These are phyloP conservation scores for Termitomyces bulborhizus DNA, from an alignment of 768 basidiomycete genomes.

Conservation along the genomic window DNA sequence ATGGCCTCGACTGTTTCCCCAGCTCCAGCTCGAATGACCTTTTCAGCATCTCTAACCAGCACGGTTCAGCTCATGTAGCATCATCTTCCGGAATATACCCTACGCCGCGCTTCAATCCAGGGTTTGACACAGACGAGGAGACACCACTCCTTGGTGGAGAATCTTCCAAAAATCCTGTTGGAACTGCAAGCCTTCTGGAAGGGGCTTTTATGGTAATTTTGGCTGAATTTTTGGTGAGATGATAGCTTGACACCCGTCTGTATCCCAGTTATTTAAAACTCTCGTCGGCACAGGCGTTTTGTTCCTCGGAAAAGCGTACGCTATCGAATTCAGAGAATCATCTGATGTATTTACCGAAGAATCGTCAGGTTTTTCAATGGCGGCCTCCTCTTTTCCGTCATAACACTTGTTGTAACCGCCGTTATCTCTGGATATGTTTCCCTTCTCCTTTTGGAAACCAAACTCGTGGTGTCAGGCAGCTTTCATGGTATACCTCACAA, in stretches of 20 bases:
- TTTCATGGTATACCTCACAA: constrained; percentile 65
- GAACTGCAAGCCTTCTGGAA: constrained; percentile 86
- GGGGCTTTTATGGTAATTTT: constrained; percentile 86
- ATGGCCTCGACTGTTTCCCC: background rate
- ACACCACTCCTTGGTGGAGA: constrained; percentile 45
- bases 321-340: background rate
- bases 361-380: constrained; percentile 83
- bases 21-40: background rate
- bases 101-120: background rate
- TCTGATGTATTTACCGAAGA: background rate
- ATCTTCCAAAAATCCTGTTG: constrained; percentile 37
- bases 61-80: background rate
- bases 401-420: constrained; percentile 78
- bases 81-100: background rate
- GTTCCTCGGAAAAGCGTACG: constrained; percentile 92
- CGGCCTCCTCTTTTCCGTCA: constrained; percentile 81
- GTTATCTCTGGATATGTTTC: constrained; percentile 88
- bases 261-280: constrained; percentile 71
- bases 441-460: constrained; percentile 82
- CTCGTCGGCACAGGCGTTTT: constrained; percentile 98
- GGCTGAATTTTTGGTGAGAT: background rate
- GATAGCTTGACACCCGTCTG: background rate
- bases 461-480: constrained; percentile 87
- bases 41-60: background rate
- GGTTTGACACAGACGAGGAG: constrained; percentile 34